Evolutionary conservation across 2,329 filamentous ascomycete species (phyloP).

Genomic region (Chrysosporium queenslandicum): DNA sequence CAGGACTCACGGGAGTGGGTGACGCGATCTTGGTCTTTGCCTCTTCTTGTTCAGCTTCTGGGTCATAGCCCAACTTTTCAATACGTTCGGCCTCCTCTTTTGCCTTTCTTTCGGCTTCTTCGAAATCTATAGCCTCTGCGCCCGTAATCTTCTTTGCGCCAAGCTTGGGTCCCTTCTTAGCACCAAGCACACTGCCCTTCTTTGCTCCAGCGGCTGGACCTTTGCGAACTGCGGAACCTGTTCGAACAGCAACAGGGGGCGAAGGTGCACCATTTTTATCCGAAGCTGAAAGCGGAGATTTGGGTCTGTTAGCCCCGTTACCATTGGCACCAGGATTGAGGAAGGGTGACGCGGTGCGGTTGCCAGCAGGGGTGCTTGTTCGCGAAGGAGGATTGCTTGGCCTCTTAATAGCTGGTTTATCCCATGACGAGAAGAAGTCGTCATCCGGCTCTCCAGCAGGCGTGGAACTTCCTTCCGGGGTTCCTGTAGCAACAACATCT

Average conservation of each 20-base stretch:
- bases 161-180: slow-evolving; percentile 72
- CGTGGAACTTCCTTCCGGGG: slow-evolving; percentile 57
- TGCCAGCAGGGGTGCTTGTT: slow-evolving; percentile 69
- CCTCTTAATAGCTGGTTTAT: slow-evolving; percentile 93
- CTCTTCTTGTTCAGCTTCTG: slow-evolving; percentile 64
- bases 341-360: slow-evolving; percentile 82
- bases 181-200: slow-evolving; percentile 76
- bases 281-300: slow-evolving; percentile 63
- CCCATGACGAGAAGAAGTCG: slow-evolving; percentile 98
- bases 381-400: slow-evolving; percentile 88
- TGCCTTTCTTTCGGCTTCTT: slow-evolving; percentile 92
- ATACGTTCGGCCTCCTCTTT: slow-evolving; percentile 96
- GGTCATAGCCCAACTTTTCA: slow-evolving; percentile 89
- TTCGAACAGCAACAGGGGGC: slow-evolving; percentile 54
- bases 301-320: slow-evolving; percentile 61
- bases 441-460: slow-evolving; percentile 74
- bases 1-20: slow-evolving; percentile 65
- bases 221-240: slow-evolving; percentile 76
- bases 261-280: slow-evolving; percentile 44
- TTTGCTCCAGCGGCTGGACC: slow-evolving; percentile 53
- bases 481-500: slow-evolving; percentile 53
- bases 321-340: slow-evolving; percentile 59
- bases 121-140: slow-evolving; percentile 78
- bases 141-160: slow-evolving; percentile 81
- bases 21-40: slow-evolving; percentile 50